A percentile compares a stretch with the other conserved stretches of the same genome.
Evolutionary conservation across 768 basidiomycete species (phyloP).

Genomic region (Saitozyma sp.): DNA sequence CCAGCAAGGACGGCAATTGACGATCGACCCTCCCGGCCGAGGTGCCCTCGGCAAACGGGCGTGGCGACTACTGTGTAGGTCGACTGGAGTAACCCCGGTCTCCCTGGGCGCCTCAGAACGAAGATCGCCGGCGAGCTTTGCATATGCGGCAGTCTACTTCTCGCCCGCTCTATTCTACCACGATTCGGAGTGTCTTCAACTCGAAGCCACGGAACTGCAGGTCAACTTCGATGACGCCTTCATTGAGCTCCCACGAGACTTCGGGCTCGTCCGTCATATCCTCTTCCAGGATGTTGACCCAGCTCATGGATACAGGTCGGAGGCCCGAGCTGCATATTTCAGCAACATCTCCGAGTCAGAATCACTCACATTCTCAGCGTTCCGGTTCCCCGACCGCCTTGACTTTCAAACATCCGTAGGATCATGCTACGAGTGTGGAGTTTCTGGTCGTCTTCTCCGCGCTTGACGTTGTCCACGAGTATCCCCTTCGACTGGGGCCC

Average conservation of each 20-base stretch:
- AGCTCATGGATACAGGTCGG: background rate
- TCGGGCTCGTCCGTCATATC: background rate
- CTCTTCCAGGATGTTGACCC: constrained; percentile 9
- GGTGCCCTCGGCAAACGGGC: no score
- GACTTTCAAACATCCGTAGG: constrained; percentile 82
- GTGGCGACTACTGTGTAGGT: no score
- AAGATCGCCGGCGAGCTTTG: no score
- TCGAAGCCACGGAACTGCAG: constrained; percentile 8
- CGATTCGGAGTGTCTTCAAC: constrained; percentile 5
- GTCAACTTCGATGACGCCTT: background rate
- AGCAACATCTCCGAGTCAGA: background rate
- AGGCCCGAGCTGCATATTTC: background rate
- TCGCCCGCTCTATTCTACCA: no score
- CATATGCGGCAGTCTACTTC: no score
- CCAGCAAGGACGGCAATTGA: no score
- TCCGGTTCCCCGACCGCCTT: constrained; percentile 76
- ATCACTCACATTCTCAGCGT: constrained; percentile 59
- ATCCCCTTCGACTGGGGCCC: constrained; percentile 63
- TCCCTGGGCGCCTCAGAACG: no score
- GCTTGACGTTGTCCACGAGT: constrained; percentile 87
- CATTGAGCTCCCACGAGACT: background rate
- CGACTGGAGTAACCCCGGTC: no score
- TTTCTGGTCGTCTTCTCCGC: constrained; percentile 73
- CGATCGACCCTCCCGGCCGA: no score
- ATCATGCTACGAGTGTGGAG: constrained; percentile 61